A percentile compares a stretch with the other conserved stretches of the same genome.
These are phyloP conservation scores for Chondrus crispus DNA, from an alignment of 23 red algal species.

Conservation along the genomic window DNA sequence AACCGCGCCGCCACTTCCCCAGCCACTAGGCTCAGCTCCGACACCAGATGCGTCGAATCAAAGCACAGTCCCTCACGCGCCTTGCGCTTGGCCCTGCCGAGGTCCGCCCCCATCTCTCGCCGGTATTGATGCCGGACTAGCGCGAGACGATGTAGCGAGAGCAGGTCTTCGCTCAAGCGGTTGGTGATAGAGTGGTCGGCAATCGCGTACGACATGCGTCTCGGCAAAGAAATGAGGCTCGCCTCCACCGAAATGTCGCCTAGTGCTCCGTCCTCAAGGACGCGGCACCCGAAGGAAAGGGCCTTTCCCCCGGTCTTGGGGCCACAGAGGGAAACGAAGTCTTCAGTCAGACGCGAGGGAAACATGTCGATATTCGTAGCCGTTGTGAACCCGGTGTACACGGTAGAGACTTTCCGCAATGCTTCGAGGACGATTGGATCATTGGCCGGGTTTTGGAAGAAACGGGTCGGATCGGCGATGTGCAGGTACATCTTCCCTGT, in stretches of 20 bases:
- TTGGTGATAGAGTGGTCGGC: neutral
- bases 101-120: too few relatives aligned
- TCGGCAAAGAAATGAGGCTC: constrained; percentile 39
- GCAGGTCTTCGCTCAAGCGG: too few relatives aligned
- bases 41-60: constrained; percentile 38
- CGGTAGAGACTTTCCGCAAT: constrained; percentile 11
- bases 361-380: constrained; percentile 64
- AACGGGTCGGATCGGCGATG: constrained; percentile 64
- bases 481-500: constrained; percentile 58
- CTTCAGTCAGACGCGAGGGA: constrained; percentile 39
- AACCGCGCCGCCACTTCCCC: constrained; percentile 30
- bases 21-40: constrained; percentile 69
- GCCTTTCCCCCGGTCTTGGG: constrained; percentile 48
- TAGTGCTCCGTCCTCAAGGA: constrained; percentile 49
- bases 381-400: constrained; percentile 70
- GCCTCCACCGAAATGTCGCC: constrained; percentile 17
- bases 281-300: constrained; percentile 63
- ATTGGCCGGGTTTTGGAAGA: constrained; percentile 8
- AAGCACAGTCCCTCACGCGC: too few relatives aligned
- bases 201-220: constrained; percentile 42
- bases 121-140: too few relatives aligned
- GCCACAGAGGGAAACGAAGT: constrained; percentile 56
- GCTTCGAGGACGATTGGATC: constrained; percentile 59
- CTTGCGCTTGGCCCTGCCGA: too few relatives aligned
- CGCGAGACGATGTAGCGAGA: too few relatives aligned